These are phyloP conservation scores for Colletotrichum limetticola DNA, from an alignment of 2,329 filamentous ascomycete genomes.

Conservation along the genomic window DNA sequence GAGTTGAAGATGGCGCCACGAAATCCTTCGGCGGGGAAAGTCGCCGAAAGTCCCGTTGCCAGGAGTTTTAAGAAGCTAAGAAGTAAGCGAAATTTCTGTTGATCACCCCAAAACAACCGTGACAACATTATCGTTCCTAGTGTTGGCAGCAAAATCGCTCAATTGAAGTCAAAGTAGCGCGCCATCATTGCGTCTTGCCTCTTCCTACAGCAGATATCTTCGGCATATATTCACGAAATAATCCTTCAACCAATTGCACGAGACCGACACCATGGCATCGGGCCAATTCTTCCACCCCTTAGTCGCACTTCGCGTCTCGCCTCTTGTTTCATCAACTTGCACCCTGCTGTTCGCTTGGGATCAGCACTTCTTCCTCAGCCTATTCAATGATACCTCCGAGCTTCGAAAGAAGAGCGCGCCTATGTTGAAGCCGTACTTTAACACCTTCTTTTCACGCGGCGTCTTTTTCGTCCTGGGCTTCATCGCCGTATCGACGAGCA, in stretches of 20 bases:
- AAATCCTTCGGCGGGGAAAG: not conserved
- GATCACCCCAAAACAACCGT: not conserved
- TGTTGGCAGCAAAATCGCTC: no score
- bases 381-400: slow-evolving; percentile 27
- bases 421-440: slow-evolving; percentile 42
- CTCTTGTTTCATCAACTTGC: slow-evolving; percentile 43
- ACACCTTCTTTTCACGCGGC: slow-evolving; percentile 37
- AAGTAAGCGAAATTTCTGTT: not conserved
- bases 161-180: not conserved
- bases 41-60: not conserved
- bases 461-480: slow-evolving; percentile 22
- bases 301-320: slow-evolving; percentile 41
- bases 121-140: no score
- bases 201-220: no score
- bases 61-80: not conserved
- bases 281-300: slow-evolving; percentile 35
- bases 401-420: slow-evolving; percentile 16
- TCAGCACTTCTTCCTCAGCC: slow-evolving; percentile 35
- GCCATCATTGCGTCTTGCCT: not conserved
- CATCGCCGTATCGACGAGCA: not conserved
- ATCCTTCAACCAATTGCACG: not conserved
- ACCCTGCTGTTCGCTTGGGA: slow-evolving; percentile 42
- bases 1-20: not conserved
- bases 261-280: slow-evolving; percentile 35
- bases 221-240: no score